Percentiles rank a stretch among this genome's conserved stretches.
Evolutionary conservation across 495 filamentous ascomycete species (phyloP).

Genomic region (Clohesyomyces aquaticus): DNA sequence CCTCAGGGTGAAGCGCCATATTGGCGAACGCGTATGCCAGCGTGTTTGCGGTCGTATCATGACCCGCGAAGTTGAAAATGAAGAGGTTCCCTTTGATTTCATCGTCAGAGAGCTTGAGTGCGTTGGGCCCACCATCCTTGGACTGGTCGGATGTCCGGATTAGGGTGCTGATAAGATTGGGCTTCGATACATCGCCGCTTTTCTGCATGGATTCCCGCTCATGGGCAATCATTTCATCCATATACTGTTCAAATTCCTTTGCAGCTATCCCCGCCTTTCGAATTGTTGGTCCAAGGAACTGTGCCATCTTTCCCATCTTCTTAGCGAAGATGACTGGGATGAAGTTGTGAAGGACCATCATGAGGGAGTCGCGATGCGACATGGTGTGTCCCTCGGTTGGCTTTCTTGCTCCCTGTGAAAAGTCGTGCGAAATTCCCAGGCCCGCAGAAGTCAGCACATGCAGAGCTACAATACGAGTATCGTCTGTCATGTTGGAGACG

Average conservation of each 20-base stretch:
- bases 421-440: conserved; percentile 31
- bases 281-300: not conserved
- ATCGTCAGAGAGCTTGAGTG: conserved; percentile 26
- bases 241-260: conserved; percentile 30
- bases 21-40: conserved; percentile 31
- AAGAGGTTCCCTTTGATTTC: conserved; percentile 42
- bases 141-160: conserved; percentile 33
- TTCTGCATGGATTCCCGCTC: conserved; percentile 16
- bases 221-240: conserved; percentile 31
- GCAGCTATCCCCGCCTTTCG: not conserved
- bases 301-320: conserved; percentile 3
- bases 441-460: conserved; percentile 35
- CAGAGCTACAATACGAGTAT: conserved; percentile 34
- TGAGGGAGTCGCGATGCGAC: conserved; percentile 32
- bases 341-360: conserved; percentile 20
- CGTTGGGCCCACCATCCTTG: conserved; percentile 11
- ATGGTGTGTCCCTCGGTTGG: conserved; percentile 16
- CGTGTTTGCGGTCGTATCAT: conserved; percentile 41
- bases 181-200: conserved; percentile 5
- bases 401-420: conserved; percentile 6
- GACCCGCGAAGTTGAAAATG: conserved; percentile 40
- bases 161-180: conserved; percentile 36
- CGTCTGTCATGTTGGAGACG: conserved; percentile 21
- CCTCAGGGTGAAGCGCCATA: conserved; percentile 25
- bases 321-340: not conserved